Base-by-base conservation (phyloP, 2,329 filamentous ascomycete species). In the Achaetomium macrosporum region DNA sequence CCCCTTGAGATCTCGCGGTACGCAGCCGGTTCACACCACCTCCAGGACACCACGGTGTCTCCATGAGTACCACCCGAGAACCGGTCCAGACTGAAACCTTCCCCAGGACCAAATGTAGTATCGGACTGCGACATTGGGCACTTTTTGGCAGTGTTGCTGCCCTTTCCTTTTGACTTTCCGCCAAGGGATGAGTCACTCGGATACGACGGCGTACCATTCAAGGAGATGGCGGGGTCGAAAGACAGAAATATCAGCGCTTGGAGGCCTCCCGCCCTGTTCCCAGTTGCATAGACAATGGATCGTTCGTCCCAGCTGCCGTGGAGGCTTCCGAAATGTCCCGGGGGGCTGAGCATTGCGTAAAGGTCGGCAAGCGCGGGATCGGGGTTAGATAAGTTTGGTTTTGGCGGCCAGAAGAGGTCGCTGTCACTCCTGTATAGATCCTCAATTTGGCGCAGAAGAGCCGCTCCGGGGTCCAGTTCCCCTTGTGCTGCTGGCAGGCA, bases 291-390 rank as follows among this genome's bases (percentile, higher is more conserved):
- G 3, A 78, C 63, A n/a, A 79, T 55, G 5, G 69, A 71, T 12
- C 72, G 64, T n/a, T 77, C 73, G 56, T 79, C 75, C 61, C 72
- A 73, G 15, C 61, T 64, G 16, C 73, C 75, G 1, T 69, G 64
- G 2, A 77, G 63, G 8, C 65, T 60, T 0, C 72, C 70, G 3
- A 57, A 41, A 47, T 68, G 63, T 0, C 51, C 61, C 0, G 68
- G 67, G 1, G 75, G 71, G 51, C 72, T 75, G n/a, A 76, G 58
- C 1, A 74, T 47, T 0, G 46, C 53, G 42, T 73, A 62, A 5
- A 78, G 61, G 7, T 65, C 57, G 25, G 67, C 60, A 4, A 72
- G 52, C n/a, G 65, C 57, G n/a, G 65, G 48, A 37, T 63, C 55
- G n/a, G 56, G 48, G 13, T 41, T n/a, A 25, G 49, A 16, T 6